These are phyloP conservation scores for Persicaria tinctoria DNA, from an alignment of 148 eudicot genomes.

Conservation along the genomic window DNA sequence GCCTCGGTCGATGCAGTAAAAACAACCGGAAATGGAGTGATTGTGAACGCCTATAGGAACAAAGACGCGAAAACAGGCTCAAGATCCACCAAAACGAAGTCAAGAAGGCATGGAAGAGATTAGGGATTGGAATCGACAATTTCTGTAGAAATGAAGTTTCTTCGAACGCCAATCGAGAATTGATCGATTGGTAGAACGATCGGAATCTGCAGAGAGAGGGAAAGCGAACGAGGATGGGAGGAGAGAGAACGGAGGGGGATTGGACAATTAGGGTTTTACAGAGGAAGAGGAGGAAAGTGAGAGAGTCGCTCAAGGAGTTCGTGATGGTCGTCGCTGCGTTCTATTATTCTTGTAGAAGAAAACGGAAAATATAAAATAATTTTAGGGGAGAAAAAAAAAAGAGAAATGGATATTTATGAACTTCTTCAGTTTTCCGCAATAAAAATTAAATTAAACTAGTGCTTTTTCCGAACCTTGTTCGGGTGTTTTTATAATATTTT, in stretches of 20 bases:
- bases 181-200: constrained; percentile 8
- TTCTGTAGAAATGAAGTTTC: neutral
- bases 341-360: constrained; percentile 10
- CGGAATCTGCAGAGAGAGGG: constrained; percentile 14
- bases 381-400: neutral
- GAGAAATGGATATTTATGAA: neutral
- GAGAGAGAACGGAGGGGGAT: constrained; percentile 18
- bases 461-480: no score
- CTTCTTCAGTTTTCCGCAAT: neutral
- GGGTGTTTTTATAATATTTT: no score
- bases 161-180: constrained; percentile 3
- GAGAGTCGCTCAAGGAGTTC: constrained; percentile 15
- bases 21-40: neutral
- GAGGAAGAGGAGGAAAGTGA: constrained; percentile 15
- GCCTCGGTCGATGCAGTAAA: constrained; percentile 31
- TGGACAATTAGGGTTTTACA: constrained; percentile 56
- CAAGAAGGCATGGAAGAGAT: neutral
- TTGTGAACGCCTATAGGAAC: neutral
- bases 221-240: neutral
- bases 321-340: constrained; percentile 14
- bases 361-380: constrained; percentile 1
- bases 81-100: constrained; percentile 13
- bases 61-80: neutral
- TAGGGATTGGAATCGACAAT: constrained; percentile 4
- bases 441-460: no score